phyloP scores from a whole-genome alignment of 805 yeast genomes.

The Lachancea sp. region DNA sequence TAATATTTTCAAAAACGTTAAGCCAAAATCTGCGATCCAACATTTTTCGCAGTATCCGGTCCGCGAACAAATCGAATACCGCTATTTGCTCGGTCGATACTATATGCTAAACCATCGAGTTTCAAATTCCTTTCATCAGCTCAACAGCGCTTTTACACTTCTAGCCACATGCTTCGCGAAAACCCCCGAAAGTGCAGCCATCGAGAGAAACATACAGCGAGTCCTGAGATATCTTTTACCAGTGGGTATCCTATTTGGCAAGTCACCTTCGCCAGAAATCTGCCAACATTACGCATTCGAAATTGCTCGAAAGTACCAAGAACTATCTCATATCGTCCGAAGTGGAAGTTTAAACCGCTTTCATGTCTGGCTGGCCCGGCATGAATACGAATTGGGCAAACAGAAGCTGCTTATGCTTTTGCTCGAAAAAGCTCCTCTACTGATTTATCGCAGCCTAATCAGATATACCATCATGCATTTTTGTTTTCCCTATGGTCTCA shows the following conservation, averaged over 20 bases:
- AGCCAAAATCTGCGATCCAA: constrained; percentile 52
- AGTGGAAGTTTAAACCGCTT: constrained; percentile 40
- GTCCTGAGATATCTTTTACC: constrained; percentile 48
- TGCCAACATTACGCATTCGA: constrained; percentile 22
- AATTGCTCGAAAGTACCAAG: constrained; percentile 33
- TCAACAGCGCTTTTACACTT: constrained; percentile 46
- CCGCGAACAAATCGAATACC: constrained; percentile 47
- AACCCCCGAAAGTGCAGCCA: not conserved
- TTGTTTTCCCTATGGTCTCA: constrained; percentile 17
- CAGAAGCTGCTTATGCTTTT: constrained; percentile 34
- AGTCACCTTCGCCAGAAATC: constrained; percentile 37
- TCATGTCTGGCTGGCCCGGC: constrained; percentile 28
- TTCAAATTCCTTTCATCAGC: constrained; percentile 45
- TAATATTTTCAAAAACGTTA: constrained; percentile 36
- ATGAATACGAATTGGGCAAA: constrained; percentile 30
- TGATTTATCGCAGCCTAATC: constrained; percentile 38
- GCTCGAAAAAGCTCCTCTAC: constrained; percentile 38
- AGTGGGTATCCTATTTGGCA: constrained; percentile 48
- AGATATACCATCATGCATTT: constrained; percentile 17
- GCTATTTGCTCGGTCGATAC: constrained; percentile 51
- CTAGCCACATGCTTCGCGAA: constrained; percentile 32
- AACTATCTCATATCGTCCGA: constrained; percentile 35
- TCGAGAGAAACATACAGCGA: constrained; percentile 25
- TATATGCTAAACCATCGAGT: constrained; percentile 48
- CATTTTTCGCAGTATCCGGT: constrained; percentile 38